These are phyloP conservation scores for Sideroxylon spinosum DNA, from an alignment of 179 eudicot genomes.

Conservation along the genomic window DNA sequence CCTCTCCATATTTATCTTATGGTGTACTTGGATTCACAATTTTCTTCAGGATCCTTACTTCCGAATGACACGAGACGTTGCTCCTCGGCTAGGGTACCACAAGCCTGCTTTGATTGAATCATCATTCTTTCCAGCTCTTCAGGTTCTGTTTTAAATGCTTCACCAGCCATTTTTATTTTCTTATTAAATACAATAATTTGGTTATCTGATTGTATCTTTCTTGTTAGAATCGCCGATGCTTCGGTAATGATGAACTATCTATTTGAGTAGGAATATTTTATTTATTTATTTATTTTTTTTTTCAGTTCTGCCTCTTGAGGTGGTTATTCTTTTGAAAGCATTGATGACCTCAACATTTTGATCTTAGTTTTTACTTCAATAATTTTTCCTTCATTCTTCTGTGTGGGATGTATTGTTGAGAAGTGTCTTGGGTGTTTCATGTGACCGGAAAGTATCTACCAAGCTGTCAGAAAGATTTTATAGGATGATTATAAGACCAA, in stretches of 20 bases:
- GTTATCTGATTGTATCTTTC: background rate
- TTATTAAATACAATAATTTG: background rate
- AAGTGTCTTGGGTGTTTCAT: background rate
- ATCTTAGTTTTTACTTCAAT: background rate
- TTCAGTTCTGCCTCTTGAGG: background rate
- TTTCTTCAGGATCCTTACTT: conserved; percentile 88
- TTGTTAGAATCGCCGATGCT: background rate
- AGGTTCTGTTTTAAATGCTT: conserved; percentile 40
- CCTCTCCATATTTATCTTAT: too few relatives aligned
- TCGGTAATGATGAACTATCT: background rate
- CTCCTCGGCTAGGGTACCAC: conserved; percentile 87
- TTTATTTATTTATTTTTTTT: background rate
- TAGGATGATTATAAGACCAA: too few relatives aligned
- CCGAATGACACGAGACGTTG: conserved; percentile 99
- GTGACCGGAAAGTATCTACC: too few relatives aligned
- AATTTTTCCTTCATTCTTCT: background rate
- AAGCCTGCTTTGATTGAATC: conserved; percentile 96
- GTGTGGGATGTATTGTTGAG: background rate
- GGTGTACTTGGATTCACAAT: background rate
- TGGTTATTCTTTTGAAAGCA: conserved; percentile 8
- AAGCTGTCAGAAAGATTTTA: too few relatives aligned
- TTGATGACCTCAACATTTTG: background rate
- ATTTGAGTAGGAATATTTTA: too few relatives aligned
- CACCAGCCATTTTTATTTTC: background rate
- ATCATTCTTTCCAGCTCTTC: conserved; percentile 93